Percentiles rank a stretch among this genome's conserved stretches.
Conservation (phyloP, 1,284 basidiomycete species). For the Fomes fomentarius region DNA sequence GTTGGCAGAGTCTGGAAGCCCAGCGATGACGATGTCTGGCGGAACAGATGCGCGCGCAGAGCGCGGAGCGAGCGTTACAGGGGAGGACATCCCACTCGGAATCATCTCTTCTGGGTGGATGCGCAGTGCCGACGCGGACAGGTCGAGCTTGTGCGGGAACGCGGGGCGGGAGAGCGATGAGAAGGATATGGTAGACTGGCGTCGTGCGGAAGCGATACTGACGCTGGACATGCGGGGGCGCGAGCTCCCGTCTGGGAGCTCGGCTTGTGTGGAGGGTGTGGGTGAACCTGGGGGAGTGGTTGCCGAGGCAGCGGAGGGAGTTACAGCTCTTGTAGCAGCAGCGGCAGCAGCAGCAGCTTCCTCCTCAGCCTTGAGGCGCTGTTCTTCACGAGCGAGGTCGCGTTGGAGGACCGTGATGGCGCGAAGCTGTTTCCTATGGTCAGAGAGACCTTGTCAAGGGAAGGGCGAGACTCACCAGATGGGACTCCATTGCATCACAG, state of each 20-base stretch:
- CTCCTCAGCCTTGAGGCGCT: constrained; percentile 50
- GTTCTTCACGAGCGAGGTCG: constrained; percentile 63
- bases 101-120: constrained; percentile 62
- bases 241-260: constrained; percentile 17
- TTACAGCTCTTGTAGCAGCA: constrained; percentile 24
- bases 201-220: constrained; percentile 38
- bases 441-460: not conserved
- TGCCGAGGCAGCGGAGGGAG: constrained; percentile 12
- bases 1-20: constrained; percentile 35
- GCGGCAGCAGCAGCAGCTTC: constrained; percentile 32
- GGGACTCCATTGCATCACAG: constrained; percentile 73
- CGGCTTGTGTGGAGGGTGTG: constrained; percentile 18
- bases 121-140: constrained; percentile 66
- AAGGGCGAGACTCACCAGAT: constrained; percentile 50
- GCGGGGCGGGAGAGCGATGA: constrained; percentile 73
- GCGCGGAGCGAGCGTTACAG: constrained; percentile 77
- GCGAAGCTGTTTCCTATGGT: constrained; percentile 47
- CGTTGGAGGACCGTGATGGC: constrained; percentile 73
- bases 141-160: constrained; percentile 72
- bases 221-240: constrained; percentile 15
- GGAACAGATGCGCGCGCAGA: constrained; percentile 64
- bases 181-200: constrained; percentile 74
- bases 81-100: constrained; percentile 67
- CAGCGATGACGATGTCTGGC: constrained; percentile 64
- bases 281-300: constrained; percentile 24